A percentile compares a stretch with the other conserved stretches of the same genome.
Conservation (phyloP, 495 filamentous ascomycete genomes). For the Sordaria brevicollis region DNA sequence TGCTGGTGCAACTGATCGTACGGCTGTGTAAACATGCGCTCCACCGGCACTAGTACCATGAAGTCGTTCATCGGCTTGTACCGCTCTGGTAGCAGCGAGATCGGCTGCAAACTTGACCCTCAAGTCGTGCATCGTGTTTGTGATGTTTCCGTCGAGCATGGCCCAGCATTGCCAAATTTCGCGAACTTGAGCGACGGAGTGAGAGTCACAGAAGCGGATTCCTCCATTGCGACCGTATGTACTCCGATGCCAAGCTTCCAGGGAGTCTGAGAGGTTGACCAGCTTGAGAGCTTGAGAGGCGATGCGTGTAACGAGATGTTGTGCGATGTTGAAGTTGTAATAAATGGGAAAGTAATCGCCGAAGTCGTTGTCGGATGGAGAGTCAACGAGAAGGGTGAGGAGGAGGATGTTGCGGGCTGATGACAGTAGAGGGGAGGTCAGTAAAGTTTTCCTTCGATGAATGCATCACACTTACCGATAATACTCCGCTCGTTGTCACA, state of each 20-base stretch:
- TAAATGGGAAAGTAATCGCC: constrained; percentile 15
- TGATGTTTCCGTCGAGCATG: not conserved
- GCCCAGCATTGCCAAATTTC: constrained; percentile 14
- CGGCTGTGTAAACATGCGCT: not conserved
- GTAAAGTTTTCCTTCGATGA: not conserved
- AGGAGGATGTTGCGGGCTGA: constrained; percentile 23
- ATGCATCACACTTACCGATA: constrained; percentile 13
- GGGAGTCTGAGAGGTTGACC: constrained; percentile 2
- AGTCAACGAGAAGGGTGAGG: constrained; percentile 17
- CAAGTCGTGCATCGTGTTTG: not conserved
- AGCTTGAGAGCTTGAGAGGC: constrained; percentile 15
- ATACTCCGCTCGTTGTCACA: constrained; percentile 17
- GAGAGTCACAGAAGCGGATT: constrained; percentile 16
- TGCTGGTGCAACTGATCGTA: not conserved
- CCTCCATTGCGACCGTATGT: constrained; percentile 13
- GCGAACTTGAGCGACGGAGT: constrained; percentile 10
- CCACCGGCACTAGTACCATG: not conserved
- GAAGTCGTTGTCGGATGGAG: not conserved
- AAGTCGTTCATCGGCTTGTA: not conserved
- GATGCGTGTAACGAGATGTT: constrained; percentile 5
- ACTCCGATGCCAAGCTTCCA: constrained; percentile 12
- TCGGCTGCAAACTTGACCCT: not conserved
- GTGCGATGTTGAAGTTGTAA: constrained; percentile 15
- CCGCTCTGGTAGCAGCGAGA: not conserved
- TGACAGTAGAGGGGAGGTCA: not conserved